Conservation (phyloP, 176 grass and related monocot genomes). For the Elymus sibiricus region DNA sequence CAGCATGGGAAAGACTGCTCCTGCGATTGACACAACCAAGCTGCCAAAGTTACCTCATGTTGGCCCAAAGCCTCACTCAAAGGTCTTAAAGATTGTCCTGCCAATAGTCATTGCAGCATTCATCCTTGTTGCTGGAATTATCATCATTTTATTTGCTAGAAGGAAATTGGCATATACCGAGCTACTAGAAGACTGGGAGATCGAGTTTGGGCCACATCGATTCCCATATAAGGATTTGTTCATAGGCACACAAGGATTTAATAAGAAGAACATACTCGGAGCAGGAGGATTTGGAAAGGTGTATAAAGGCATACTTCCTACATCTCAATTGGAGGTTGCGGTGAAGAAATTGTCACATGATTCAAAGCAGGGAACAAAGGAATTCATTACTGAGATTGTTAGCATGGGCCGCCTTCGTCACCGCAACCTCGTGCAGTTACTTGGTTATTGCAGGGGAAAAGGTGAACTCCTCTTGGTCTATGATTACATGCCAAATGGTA, state of each 20-base stretch:
- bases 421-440: not conserved
- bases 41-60: not conserved
- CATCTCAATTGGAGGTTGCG: not conserved
- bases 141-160: not conserved
- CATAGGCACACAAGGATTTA: not conserved
- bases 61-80: not conserved
- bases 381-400: constrained; percentile 11
- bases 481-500: constrained; percentile 2
- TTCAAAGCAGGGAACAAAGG: not conserved
- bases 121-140: not conserved
- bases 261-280: not conserved
- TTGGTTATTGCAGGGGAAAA: not conserved
- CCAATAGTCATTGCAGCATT: not conserved
- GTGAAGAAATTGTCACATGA: not conserved
- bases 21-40: not conserved
- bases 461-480: constrained; percentile 5
- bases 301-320: constrained; percentile 1
- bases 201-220: not conserved
- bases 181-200: not conserved
- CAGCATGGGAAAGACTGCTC: not conserved
- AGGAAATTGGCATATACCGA: constrained; percentile 1
- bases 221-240: not conserved
- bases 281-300: not conserved
- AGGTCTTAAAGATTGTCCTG: not conserved
- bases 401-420: not conserved